phyloP scores from a whole-genome alignment of 306 rosid genomes.

The Corylus heterophylla region DNA sequence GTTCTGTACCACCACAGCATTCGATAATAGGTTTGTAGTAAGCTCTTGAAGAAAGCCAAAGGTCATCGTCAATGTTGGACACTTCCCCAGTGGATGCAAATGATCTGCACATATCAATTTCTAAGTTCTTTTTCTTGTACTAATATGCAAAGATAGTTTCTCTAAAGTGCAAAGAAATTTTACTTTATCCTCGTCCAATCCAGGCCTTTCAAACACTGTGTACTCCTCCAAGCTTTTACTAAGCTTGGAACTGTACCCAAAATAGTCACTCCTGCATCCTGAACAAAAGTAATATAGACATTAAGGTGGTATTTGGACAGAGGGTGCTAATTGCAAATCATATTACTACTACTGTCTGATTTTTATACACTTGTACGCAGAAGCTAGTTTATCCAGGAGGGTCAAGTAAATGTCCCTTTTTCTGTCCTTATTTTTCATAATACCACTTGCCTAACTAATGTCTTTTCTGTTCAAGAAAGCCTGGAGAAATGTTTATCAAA shows the following conservation, averaged over 20 bases:
- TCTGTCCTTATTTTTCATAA: not conserved
- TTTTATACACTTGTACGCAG: not conserved
- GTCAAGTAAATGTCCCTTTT: not conserved
- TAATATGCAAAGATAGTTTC: not conserved
- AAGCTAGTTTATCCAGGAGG: not conserved
- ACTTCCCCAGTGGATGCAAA: conserved; percentile 72
- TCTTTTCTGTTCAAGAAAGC: not conserved
- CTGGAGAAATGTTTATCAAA: not conserved
- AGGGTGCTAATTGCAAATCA: conserved; percentile 4
- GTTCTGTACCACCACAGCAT: conserved; percentile 87
- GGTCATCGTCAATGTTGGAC: conserved; percentile 83
- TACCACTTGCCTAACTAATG: not conserved
- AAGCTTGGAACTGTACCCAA: conserved; percentile 96
- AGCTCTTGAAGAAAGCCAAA: conserved; percentile 84
- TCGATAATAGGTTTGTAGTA: conserved; percentile 67
- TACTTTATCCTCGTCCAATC: conserved; percentile 91
- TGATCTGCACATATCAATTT: conserved; percentile 43
- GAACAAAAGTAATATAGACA: conserved; percentile 23
- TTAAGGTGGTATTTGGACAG: conserved; percentile 4
- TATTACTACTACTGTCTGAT: not conserved
- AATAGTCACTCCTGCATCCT: conserved; percentile 88
- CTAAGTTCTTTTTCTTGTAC: conserved; percentile 15
- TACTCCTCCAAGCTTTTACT: conserved; percentile 82
- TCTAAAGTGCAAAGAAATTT: conserved; percentile 12
- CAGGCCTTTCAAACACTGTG: conserved; percentile 75